These are phyloP conservation scores for Penstemon davidsonii DNA, from an alignment of 257 asterid species.

Conservation along the genomic window DNA sequence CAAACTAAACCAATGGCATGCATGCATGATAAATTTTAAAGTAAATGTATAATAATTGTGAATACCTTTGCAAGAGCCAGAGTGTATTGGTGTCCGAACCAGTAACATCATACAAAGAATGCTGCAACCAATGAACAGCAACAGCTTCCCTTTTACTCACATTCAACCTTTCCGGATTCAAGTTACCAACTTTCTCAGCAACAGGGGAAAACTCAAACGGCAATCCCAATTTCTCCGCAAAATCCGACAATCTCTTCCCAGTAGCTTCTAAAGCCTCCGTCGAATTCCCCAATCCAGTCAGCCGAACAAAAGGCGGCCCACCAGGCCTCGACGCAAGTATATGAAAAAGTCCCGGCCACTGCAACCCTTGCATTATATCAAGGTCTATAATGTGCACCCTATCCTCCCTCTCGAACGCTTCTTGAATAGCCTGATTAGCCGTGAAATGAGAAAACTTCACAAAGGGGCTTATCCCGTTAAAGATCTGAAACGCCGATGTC, in stretches of 20 bases:
- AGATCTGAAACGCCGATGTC: conserved; percentile 87
- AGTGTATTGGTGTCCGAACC: conserved; percentile 86
- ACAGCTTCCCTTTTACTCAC: conserved; percentile 84
- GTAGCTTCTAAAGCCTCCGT: conserved; percentile 87
- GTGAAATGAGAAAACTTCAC: conserved; percentile 95
- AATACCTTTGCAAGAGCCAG: conserved; percentile 77
- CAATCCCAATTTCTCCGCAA: conserved; percentile 78
- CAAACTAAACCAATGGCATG: neutral
- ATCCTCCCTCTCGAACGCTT: conserved; percentile 90
- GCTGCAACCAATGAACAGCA: conserved; percentile 98
- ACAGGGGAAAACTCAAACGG: conserved; percentile 84
- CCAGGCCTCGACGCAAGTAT: conserved; percentile 87
- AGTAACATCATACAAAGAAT: conserved; percentile 89
- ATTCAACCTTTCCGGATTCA: conserved; percentile 63
- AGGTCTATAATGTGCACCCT: conserved; percentile 94
- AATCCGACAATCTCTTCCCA: conserved; percentile 85
- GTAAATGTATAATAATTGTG: neutral
- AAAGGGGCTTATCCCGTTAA: conserved; percentile 93
- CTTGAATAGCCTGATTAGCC: conserved; percentile 95
- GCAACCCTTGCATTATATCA: conserved; percentile 96
- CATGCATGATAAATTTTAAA: neutral
- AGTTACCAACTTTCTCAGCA: conserved; percentile 81
- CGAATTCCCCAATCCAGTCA: conserved; percentile 88
- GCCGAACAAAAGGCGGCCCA: conserved; percentile 88
- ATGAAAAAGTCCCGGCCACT: conserved; percentile 97